Evolutionary conservation across 2,329 filamentous ascomycete species (phyloP), one percentile per base, ranked within the genome.

Genomic region (Nothophoma quercina): DNA sequence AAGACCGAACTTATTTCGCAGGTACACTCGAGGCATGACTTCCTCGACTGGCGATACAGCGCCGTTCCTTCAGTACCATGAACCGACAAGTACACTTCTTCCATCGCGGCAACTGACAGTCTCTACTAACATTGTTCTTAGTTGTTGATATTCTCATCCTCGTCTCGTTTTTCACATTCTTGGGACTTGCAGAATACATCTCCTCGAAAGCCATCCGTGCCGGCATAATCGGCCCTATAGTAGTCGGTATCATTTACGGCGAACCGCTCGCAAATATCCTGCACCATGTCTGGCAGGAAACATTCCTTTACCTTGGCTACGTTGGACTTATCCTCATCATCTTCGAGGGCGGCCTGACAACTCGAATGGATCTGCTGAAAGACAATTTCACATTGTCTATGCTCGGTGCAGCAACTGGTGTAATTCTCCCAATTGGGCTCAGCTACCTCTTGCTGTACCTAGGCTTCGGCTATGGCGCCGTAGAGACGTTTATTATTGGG

Each of bases 261-360:
- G 33, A 56, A 23, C 55, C 51, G 38, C 30, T 59, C 13, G 49
- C 56, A 9, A 52, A 59, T 8, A 56, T 56, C 9, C 43, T 55
- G 13, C 52, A 55, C 29, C 56, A 50, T 52, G 52, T 49, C 33
- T 59, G 50, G 52, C 23, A 25, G 43, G 50, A 61, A 28, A 55
- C 56, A 21, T 80, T 81, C 48, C 64, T 81, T 4, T 72, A 71
- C 2, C 56, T 81, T 18, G 79, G 79, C 16, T 81, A 81, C 59
- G 65, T 81, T 15, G 79, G 79, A 1, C 62, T 81, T 35, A 77
- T 82, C 36, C 62, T 82, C 30, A 80, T 82, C 49, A 81, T 81
- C 32, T 81, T 81, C 49, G 77, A 81, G 68, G 80, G 79, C n/a
- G 79, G 79, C 1, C 67, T 82, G 13, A 74, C 75, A 8, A 71